Percentiles rank a stretch among this genome's conserved stretches.
phyloP scores from a whole-genome alignment of 768 basidiomycete genomes.

The Mycena rosella region DNA sequence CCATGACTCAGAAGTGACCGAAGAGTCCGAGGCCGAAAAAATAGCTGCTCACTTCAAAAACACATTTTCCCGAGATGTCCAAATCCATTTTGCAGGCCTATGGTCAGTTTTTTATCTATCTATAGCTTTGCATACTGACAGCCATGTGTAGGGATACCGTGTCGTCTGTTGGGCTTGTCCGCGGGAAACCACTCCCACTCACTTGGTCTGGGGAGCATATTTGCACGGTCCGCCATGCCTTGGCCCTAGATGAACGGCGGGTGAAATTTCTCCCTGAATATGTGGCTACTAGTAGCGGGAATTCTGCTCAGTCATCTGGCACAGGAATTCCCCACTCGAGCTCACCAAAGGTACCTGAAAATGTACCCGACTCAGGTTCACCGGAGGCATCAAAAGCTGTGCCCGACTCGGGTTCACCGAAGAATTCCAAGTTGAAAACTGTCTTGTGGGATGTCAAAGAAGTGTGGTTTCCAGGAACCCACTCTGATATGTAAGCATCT shows the following conservation, averaged over 20 bases:
- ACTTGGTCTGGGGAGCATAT: constrained; percentile 17
- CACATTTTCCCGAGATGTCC: neutral
- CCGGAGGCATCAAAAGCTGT: too few species aligned
- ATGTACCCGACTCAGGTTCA: too few species aligned
- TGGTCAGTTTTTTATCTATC: neutral
- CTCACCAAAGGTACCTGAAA: too few species aligned
- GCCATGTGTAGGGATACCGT: neutral
- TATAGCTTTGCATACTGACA: neutral
- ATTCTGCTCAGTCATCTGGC: neutral
- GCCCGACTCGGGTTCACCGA: too few species aligned
- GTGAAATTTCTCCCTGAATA: constrained; percentile 23
- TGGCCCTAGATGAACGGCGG: constrained; percentile 20
- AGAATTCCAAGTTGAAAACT: too few species aligned
- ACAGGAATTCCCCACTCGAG: neutral
- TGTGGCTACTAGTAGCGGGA: neutral
- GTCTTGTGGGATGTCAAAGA: too few species aligned
- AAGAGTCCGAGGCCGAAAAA: neutral
- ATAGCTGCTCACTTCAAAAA: constrained; percentile 1
- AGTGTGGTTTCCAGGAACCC: too few species aligned
- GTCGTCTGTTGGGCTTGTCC: constrained; percentile 1
- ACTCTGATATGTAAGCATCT: too few species aligned
- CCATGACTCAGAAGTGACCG: neutral
- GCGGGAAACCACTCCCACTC: constrained; percentile 6
- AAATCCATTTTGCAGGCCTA: neutral
- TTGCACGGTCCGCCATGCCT: constrained; percentile 15